Evolutionary conservation across 2,329 filamentous ascomycete species (phyloP).

Genomic region (Epichloe brachyelytri): DNA sequence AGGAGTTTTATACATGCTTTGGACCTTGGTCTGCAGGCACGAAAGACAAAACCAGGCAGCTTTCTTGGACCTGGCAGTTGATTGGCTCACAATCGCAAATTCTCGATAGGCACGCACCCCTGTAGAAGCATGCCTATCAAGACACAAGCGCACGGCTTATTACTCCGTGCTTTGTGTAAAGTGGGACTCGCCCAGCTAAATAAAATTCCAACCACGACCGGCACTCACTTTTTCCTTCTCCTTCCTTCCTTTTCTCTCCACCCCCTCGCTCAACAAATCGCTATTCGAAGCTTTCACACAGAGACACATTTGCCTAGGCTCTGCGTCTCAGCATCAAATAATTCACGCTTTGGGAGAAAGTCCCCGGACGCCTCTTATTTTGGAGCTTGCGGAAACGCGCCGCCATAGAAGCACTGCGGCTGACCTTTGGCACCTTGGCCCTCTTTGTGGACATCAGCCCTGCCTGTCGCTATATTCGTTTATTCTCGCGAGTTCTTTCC

Average conservation of each 20-base stretch:
- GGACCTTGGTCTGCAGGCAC: not conserved
- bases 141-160: not conserved
- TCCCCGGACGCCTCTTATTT: constrained; percentile 75
- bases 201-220: constrained; percentile 12
- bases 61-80: not conserved
- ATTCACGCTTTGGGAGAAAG: constrained; percentile 95
- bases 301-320: constrained; percentile 32
- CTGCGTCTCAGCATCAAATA: constrained; percentile 22
- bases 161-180: too few relatives aligned
- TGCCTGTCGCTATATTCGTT: constrained; percentile 33
- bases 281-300: constrained; percentile 98
- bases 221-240: constrained; percentile 9
- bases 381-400: constrained; percentile 79
- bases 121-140: constrained; percentile 2
- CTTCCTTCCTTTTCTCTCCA: constrained; percentile 25
- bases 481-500: constrained; percentile 5
- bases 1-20: too few relatives aligned
- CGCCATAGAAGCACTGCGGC: constrained; percentile 99
- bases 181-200: constrained; percentile 11
- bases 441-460: constrained; percentile 26
- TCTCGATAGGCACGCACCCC: constrained; percentile 6
- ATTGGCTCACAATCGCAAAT: constrained; percentile 1
- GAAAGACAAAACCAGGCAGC: not conserved
- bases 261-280: constrained; percentile 98
- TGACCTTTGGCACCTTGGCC: constrained; percentile 54